Conservation (phyloP, 139 green algal species). For the Chloropicon primus region DNA sequence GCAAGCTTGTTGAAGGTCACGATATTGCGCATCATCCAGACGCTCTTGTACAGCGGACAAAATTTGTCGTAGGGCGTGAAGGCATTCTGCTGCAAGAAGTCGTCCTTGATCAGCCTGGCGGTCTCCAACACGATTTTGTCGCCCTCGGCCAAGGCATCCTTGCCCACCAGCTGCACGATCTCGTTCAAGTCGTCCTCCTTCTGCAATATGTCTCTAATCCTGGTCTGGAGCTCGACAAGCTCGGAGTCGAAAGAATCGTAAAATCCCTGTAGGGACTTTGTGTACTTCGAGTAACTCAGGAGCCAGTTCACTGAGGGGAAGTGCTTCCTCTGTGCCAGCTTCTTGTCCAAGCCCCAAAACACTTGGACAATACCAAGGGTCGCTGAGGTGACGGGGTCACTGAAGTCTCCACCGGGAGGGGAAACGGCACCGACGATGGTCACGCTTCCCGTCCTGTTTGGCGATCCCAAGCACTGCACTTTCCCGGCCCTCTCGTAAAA, state of each 20-base stretch:
- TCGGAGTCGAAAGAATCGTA: constrained; percentile 90
- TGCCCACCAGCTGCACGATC: constrained; percentile 98
- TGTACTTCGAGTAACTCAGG: constrained; percentile 99
- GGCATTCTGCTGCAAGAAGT: constrained; percentile 98
- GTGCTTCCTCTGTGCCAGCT: constrained; percentile 98
- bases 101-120: constrained; percentile 92
- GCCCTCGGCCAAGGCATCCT: constrained; percentile 90
- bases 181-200: constrained; percentile 99
- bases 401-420: constrained; percentile 94
- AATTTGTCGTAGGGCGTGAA: constrained; percentile 91
- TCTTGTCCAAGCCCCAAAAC: constrained; percentile 99
- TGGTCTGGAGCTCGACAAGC: constrained; percentile 51
- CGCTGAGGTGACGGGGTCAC: constrained; percentile 91
- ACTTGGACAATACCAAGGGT: constrained; percentile 99
- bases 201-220: constrained; percentile 71
- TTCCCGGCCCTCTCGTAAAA: constrained; percentile 98
- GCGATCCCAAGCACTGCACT: constrained; percentile 80
- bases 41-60: constrained; percentile 96
- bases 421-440: constrained; percentile 98
- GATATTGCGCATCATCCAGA: constrained; percentile 96
- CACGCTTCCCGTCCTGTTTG: constrained; percentile 73
- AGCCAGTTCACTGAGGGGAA: constrained; percentile 99
- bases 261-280: constrained; percentile 87
- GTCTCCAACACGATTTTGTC: constrained; percentile 98
- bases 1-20: constrained; percentile 58